phyloP scores from a whole-genome alignment of 106 monocot genomes.

The Dioscorea alata region DNA sequence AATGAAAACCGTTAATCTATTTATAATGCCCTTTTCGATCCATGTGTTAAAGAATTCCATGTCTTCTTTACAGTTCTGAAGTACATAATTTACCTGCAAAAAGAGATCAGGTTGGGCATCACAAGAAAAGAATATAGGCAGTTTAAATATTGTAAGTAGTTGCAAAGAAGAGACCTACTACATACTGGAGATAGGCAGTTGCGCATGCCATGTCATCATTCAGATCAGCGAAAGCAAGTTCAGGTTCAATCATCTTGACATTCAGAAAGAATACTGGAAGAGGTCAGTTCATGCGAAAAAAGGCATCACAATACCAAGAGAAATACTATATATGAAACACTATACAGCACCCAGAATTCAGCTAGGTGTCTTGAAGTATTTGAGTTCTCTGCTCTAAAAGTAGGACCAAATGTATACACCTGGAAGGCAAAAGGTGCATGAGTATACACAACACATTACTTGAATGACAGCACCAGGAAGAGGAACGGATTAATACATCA shows the following conservation, averaged over 20 bases:
- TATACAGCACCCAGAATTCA: slow-evolving; percentile 89
- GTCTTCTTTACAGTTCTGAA: slow-evolving; percentile 97
- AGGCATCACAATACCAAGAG: background rate
- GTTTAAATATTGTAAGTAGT: slow-evolving; percentile 5
- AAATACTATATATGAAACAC: background rate
- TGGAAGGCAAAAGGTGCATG: slow-evolving; percentile 17
- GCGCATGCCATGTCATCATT: slow-evolving; percentile 99
- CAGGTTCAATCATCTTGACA: slow-evolving; percentile 96
- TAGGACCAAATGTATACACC: slow-evolving; percentile 99
- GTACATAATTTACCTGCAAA: slow-evolving; percentile 75
- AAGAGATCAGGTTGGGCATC: background rate
- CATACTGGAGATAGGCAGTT: slow-evolving; percentile 99
- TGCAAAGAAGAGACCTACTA: slow-evolving; percentile 74
- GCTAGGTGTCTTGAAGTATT: slow-evolving; percentile 95
- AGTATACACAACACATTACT: background rate
- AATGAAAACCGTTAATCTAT: slow-evolving; percentile 61
- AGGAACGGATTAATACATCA: slow-evolving; percentile 67
- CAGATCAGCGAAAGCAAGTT: slow-evolving; percentile 97
- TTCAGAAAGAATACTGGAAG: slow-evolving; percentile 4
- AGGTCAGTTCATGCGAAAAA: background rate
- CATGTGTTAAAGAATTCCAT: slow-evolving; percentile 97
- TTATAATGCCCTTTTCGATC: slow-evolving; percentile 94
- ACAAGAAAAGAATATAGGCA: no score
- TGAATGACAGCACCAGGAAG: background rate
- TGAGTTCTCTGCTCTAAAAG: slow-evolving; percentile 97